Evolutionary conservation across 495 filamentous ascomycete genomes (phyloP).

Genomic region (Podospora tetraspora): DNA sequence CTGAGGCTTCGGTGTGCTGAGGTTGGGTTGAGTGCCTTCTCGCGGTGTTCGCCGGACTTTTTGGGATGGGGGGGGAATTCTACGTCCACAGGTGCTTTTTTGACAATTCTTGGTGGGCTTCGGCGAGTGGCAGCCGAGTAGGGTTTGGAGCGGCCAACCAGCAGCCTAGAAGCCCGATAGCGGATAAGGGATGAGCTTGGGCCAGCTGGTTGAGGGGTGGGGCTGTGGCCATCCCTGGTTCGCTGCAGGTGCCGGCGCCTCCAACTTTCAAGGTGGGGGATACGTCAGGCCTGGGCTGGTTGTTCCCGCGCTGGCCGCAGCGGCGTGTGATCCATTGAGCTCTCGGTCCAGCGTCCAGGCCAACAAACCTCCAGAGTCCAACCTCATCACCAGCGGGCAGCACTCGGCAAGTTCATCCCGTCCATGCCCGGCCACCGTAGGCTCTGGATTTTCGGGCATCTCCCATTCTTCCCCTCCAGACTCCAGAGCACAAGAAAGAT

Average conservation of each 20-base stretch:
- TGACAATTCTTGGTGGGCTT: constrained; percentile 35
- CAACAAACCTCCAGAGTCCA: constrained; percentile 2
- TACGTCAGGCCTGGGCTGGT: constrained; percentile 20
- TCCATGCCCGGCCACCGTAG: background rate
- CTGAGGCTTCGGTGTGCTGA: constrained; percentile 25
- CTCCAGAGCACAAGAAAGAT: background rate
- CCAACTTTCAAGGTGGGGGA: constrained; percentile 12
- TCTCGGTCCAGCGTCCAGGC: background rate
- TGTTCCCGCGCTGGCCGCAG: background rate
- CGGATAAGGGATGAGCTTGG: background rate
- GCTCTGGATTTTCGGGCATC: background rate
- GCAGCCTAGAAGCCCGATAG: background rate
- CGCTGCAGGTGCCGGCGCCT: background rate
- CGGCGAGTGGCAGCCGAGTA: constrained; percentile 26
- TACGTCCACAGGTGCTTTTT: constrained; percentile 29
- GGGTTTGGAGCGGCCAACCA: constrained; percentile 28
- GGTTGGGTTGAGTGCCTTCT: constrained; percentile 28
- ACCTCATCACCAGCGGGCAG: background rate
- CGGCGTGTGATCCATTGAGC: background rate
- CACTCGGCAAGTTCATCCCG: background rate
- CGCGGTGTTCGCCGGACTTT: constrained; percentile 30
- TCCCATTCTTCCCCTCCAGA: background rate
- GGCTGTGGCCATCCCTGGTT: background rate
- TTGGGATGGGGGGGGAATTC: constrained; percentile 30
- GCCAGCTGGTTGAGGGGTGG: constrained; percentile 10